These are phyloP conservation scores for Verticillium dahliae DNA, from an alignment of 2,329 filamentous ascomycete genomes.

Conservation along the genomic window DNA sequence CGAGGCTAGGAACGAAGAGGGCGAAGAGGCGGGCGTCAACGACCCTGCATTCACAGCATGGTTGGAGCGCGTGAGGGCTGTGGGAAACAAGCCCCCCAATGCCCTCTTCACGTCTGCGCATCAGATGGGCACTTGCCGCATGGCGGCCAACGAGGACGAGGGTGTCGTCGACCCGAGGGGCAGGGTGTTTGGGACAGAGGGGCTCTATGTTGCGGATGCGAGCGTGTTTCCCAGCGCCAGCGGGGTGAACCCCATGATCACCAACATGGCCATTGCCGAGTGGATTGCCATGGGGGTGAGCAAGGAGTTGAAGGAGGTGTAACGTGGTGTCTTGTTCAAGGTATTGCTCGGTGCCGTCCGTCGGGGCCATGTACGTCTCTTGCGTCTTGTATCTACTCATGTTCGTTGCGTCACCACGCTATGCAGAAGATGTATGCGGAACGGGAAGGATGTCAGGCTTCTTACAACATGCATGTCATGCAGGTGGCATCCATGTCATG, in stretches of 20 bases:
- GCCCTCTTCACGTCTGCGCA: conserved; percentile 63
- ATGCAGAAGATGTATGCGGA: no score
- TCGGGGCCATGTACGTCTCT: no score
- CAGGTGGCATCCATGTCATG: no score
- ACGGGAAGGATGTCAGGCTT: no score
- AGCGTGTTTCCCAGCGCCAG: conserved; percentile 71
- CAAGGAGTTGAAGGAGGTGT: conserved; percentile 29
- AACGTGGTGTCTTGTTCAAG: no score
- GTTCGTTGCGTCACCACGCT: no score
- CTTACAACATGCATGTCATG: no score
- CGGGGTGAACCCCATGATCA: conserved; percentile 79
- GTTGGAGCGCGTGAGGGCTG: conserved; percentile 42
- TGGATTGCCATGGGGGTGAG: conserved; percentile 54
- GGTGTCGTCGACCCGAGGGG: conserved; percentile 55
- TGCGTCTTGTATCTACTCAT: no score
- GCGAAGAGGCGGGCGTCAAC: conserved; percentile 29
- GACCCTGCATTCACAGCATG: conserved; percentile 56
- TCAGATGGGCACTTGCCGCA: conserved; percentile 74
- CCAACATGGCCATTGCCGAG: conserved; percentile 64
- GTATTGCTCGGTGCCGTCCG: no score
- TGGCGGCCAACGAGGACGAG: conserved; percentile 47
- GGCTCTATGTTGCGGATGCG: conserved; percentile 65
- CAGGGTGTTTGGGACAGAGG: conserved; percentile 58
- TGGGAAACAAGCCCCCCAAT: conserved; percentile 44
- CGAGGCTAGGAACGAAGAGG: conserved; percentile 8